Evolutionary conservation across 768 basidiomycete species (phyloP).

Genomic region (Boletus sp.): DNA sequence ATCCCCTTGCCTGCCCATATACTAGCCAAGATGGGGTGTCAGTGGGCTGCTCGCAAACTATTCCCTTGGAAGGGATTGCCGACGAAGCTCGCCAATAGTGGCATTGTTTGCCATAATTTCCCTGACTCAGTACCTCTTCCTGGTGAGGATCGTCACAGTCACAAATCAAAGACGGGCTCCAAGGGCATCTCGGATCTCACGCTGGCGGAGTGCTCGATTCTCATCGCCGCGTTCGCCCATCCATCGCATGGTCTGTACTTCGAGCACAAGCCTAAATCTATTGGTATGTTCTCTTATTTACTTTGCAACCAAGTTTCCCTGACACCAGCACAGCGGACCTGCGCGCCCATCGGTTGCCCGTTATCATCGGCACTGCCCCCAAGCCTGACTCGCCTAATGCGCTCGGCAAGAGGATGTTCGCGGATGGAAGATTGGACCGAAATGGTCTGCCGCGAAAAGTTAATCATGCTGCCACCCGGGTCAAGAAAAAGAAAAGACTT

Average conservation of each 20-base stretch:
- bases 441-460: neutral
- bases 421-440: neutral
- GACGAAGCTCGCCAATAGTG: neutral
- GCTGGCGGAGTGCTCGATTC: too few relatives aligned
- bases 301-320: neutral
- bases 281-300: neutral
- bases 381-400: neutral
- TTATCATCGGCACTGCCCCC: neutral
- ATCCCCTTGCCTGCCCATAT: neutral
- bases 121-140: neutral
- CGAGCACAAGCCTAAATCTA: neutral
- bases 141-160: neutral
- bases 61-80: too few relatives aligned
- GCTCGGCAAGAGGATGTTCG: neutral
- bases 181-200: constrained; percentile 6
- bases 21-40: neutral
- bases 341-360: neutral
- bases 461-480: neutral
- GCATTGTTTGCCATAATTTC: neutral
- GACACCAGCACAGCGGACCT: neutral
- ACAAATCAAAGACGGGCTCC: neutral
- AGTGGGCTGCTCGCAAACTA: neutral
- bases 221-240: neutral
- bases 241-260: neutral
- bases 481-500: neutral